Evolutionary conservation across 768 basidiomycete genomes (phyloP).

Genomic region (Auriscalpium vulgare): DNA sequence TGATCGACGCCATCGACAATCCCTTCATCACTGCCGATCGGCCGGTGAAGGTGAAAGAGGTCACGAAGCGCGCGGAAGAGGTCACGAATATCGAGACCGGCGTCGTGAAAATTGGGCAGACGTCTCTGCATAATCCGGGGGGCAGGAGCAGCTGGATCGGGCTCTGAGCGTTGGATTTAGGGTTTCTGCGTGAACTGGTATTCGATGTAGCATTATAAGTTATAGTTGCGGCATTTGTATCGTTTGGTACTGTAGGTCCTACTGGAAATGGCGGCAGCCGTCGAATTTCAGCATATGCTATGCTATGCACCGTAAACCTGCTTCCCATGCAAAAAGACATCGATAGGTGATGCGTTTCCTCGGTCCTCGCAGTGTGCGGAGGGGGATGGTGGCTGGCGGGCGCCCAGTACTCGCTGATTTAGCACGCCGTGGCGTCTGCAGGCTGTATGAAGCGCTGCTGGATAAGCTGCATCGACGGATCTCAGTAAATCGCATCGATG

Average conservation of each 20-base stretch:
- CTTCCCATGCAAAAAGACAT: too few relatives aligned
- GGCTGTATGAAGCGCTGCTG: too few relatives aligned
- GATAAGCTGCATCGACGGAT: too few relatives aligned
- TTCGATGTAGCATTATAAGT: neutral
- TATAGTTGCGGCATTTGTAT: neutral
- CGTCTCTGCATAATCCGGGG: slow-evolving; percentile 82
- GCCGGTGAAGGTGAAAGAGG: slow-evolving; percentile 9
- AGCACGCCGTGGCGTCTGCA: too few relatives aligned
- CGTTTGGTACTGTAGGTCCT: too few relatives aligned
- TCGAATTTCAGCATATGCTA: neutral
- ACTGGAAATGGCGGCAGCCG: neutral
- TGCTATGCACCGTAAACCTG: neutral
- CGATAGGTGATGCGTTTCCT: too few relatives aligned
- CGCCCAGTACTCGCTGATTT: too few relatives aligned
- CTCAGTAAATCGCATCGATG: too few relatives aligned
- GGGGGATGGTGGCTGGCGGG: too few relatives aligned
- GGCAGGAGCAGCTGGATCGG: slow-evolving; percentile 95
- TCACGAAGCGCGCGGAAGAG: slow-evolving; percentile 11
- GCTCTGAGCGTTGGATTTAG: slow-evolving; percentile 29
- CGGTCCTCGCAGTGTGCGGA: too few relatives aligned
- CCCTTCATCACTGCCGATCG: slow-evolving; percentile 19
- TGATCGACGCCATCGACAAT: slow-evolving; percentile 58
- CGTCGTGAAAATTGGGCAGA: slow-evolving; percentile 89
- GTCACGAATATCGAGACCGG: slow-evolving; percentile 26
- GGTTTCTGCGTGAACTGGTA: neutral